Base-by-base conservation (phyloP, 352 stramenopile genomes). In the Globisporangium cystogenes region DNA sequence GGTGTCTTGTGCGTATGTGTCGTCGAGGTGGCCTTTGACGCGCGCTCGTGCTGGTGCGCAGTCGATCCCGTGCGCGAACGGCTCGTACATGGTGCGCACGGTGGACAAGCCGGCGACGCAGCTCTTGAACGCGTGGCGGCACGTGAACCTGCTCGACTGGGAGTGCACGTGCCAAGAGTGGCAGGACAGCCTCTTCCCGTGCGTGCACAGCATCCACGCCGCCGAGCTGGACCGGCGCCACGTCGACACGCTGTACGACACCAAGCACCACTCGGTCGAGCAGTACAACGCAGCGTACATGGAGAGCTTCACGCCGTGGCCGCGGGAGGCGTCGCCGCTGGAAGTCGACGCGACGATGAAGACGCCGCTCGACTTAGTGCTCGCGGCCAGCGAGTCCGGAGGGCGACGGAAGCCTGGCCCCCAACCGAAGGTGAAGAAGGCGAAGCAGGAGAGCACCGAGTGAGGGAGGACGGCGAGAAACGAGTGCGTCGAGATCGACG, bases 91-190 rank as follows among this genome's bases (percentile, higher is more conserved):
- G 80, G 80, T 88, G 50, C 80, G 77, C 26, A 88, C 82, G 42
- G 55, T 89, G 12, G 77, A 72, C 8, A 69, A 82, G 33, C 71
- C 76, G 24, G 66, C 65, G 3, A 53, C 79, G 12, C 67, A 82
- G 47, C 74, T 66, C 33, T 74, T 82, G n/a, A 77, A 88, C 50
- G 78, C 68, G 43, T 91, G 81, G 81, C 77, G 77, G 24, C 77
- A 91, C 37, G 81, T 91, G 26, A 87, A 88, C 55, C 64, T 91
- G 14, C 51, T 77, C 1, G 72, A 86, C 44, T 87, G 76, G 74
- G 76, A 91, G 49, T 91, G 81, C 60, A 87, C 77, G 26, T 91
- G 81, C 48, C 70, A 84, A n/a, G 77, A 86, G 48, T 91, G 81
- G 81, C 81, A 91, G 48, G 81, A 91, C 48, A 74, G 80, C 18